Evolutionary conservation across 495 filamentous ascomycete species (phyloP), one percentile per base, ranked within the genome.

Genomic region (Penicillium canescens): DNA sequence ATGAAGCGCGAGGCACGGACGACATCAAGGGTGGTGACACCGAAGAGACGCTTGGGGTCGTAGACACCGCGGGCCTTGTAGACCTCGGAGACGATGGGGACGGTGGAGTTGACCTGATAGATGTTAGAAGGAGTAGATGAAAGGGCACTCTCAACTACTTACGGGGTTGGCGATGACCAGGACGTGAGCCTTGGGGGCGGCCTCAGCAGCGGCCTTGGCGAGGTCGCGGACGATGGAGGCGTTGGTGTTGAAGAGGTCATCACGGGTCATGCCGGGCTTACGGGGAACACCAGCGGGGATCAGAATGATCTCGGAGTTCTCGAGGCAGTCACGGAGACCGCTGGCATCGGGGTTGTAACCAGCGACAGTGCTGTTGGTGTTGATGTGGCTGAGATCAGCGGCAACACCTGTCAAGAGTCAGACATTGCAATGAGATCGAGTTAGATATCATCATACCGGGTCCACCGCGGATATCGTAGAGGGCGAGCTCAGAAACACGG

Each of bases 161-260:
- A 85, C 94, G 31, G 94, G 94, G 84, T 98, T 98, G 75, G 91
- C 84, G 78, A 98, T 98, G 80, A 98, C 85, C 68, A 98, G 87
- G 74, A 98, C 81, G 72, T 95, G 96, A 75, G 94, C 95, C 42
- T 98, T 82, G 53, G 94, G 95, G 71, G 86, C 80, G 65, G 89
- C 81, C 62, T 96, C 86, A 65, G 94, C 94, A 67, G 84, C 86
- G 61, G 92, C 91, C 85, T 98, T 97, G 73, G 94, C 92, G 55
- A 98, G 86, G 78, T 98, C 94, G 56, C 94, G 94, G 71, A 98
- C 94, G 68, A 98, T 98, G 60, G 91, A 96, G 73, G 95, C 94
- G 75, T 98, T 98, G 82, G 93, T 98, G 82, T 98, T 98, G 90
- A 98, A 98, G 50, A 98, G 89, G 69, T 98, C 87, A 78, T 98